Percentiles rank a stretch among this genome's conserved stretches.
These are phyloP conservation scores for Saccharata proteae DNA, from an alignment of 2,329 filamentous ascomycete genomes.

Conservation along the genomic window DNA sequence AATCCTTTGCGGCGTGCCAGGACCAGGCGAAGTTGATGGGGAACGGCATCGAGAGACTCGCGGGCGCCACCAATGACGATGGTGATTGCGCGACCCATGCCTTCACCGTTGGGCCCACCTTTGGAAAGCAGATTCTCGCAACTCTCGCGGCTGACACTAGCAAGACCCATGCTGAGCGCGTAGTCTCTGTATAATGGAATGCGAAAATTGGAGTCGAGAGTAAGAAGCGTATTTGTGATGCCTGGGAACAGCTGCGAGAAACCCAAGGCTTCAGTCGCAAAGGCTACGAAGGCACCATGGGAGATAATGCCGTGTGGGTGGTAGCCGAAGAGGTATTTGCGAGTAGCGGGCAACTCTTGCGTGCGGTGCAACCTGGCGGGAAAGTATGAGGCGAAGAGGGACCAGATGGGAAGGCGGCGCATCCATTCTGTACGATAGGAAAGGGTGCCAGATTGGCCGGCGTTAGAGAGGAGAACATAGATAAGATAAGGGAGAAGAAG, in stretches of 20 bases:
- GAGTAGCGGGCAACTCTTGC: conserved; percentile 60
- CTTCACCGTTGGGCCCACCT: conserved; percentile 64
- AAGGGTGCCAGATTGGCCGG: conserved; percentile 63
- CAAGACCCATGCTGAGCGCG: conserved; percentile 75
- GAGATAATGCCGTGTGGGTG: conserved; percentile 97
- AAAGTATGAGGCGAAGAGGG: conserved; percentile 83
- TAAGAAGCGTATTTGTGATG: conserved; percentile 87
- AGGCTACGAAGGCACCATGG: conserved; percentile 87
- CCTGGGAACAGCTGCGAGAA: conserved; percentile 83
- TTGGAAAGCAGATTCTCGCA: conserved; percentile 79
- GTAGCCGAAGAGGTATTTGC: conserved; percentile 95
- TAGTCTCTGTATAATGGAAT: conserved; percentile 93
- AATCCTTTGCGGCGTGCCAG: conserved; percentile 81
- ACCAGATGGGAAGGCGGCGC: conserved; percentile 67
- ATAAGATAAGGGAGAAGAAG: conserved; percentile 65
- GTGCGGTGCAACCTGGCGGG: conserved; percentile 81
- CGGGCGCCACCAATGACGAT: conserved; percentile 89
- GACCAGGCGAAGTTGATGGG: conserved; percentile 63
- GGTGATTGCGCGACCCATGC: conserved; percentile 90
- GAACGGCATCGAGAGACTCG: conserved; percentile 81
- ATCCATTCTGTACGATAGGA: conserved; percentile 63
- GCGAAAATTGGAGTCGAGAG: conserved; percentile 90
- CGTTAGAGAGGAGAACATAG: conserved; percentile 69
- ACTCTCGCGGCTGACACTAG: conserved; percentile 80
- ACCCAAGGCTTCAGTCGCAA: conserved; percentile 78